Evolutionary conservation across 2,329 filamentous ascomycete species (phyloP).

Genomic region (Gnomoniopsis sp.): DNA sequence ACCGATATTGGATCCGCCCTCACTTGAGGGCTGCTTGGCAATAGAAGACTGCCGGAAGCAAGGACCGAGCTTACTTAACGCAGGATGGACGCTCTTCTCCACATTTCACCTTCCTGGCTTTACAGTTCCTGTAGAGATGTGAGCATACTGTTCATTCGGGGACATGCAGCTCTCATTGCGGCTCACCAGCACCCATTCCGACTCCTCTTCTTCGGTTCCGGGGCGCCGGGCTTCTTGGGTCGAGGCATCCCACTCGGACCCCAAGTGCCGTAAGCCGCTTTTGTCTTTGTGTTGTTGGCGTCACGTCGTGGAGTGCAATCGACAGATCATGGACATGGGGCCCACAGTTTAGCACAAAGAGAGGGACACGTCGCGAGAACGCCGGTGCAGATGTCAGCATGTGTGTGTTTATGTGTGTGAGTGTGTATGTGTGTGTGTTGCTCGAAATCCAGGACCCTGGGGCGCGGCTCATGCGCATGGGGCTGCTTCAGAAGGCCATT

Average conservation of each 20-base stretch:
- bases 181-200: slow-evolving; percentile 66
- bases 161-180: not conserved
- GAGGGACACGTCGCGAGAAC: not conserved
- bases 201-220: slow-evolving; percentile 63
- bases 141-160: not conserved
- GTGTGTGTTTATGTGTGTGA: not conserved
- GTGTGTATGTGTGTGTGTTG: no score
- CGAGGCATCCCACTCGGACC: slow-evolving; percentile 53
- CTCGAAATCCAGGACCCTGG: not conserved
- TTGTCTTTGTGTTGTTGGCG: slow-evolving; percentile 12
- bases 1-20: not conserved
- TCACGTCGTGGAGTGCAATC: not conserved
- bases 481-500: not conserved
- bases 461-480: not conserved
- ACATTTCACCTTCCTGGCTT: slow-evolving; percentile 70
- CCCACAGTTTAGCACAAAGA: not conserved
- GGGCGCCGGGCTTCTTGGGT: slow-evolving; percentile 60
- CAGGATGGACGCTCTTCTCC: slow-evolving; percentile 74
- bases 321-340: slow-evolving; percentile 13
- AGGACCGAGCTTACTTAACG: slow-evolving; percentile 47
- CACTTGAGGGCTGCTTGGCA: not conserved
- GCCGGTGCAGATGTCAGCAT: not conserved
- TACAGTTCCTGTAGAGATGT: slow-evolving; percentile 62
- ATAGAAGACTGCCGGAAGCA: not conserved
- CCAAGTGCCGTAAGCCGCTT: not conserved